Percentiles rank a stretch among this genome's conserved stretches.
These are phyloP conservation scores for Nakazawaea molendinolei DNA, from an alignment of 805 yeast species.

Conservation along the genomic window DNA sequence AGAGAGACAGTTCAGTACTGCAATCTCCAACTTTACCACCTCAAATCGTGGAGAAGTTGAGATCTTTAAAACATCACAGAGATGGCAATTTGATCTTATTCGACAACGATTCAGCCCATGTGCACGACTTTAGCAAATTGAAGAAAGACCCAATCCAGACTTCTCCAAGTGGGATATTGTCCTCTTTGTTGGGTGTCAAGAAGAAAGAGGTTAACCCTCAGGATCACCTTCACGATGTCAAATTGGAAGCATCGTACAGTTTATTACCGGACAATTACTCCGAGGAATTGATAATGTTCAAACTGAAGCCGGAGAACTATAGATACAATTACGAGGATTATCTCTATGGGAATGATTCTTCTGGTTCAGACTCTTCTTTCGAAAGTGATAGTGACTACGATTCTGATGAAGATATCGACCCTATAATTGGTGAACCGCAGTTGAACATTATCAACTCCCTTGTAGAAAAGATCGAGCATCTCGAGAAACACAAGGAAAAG, in stretches of 20 bases:
- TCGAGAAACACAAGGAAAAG: conserved; percentile 27
- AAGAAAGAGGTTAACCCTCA: conserved; percentile 20
- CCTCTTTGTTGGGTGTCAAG: conserved; percentile 18
- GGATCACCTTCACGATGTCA: conserved; percentile 19
- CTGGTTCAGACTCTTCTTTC: conserved; percentile 8
- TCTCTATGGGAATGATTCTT: conserved; percentile 19
- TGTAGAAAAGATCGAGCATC: conserved; percentile 39
- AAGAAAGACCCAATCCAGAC: conserved; percentile 25
- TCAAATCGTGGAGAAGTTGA: conserved; percentile 1
- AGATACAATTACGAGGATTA: conserved; percentile 33
- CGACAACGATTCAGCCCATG: conserved; percentile 25
- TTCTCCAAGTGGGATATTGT: conserved; percentile 19
- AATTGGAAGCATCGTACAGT: conserved; percentile 27
- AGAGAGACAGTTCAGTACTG: not conserved
- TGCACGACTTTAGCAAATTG: conserved; percentile 27
- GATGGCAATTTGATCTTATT: conserved; percentile 23
- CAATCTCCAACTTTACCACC: conserved; percentile 1
- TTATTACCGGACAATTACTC: conserved; percentile 30
- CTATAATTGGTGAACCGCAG: conserved; percentile 46
- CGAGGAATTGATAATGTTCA: conserved; percentile 25
- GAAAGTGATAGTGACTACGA: conserved; percentile 28
- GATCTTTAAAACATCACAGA: conserved; percentile 10
- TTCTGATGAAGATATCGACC: conserved; percentile 32
- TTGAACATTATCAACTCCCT: conserved; percentile 40
- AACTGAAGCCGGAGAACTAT: conserved; percentile 29